A percentile compares a stretch with the other conserved stretches of the same genome.
Conservation (phyloP, 805 yeast species). For the Spathaspora gorwiae region DNA sequence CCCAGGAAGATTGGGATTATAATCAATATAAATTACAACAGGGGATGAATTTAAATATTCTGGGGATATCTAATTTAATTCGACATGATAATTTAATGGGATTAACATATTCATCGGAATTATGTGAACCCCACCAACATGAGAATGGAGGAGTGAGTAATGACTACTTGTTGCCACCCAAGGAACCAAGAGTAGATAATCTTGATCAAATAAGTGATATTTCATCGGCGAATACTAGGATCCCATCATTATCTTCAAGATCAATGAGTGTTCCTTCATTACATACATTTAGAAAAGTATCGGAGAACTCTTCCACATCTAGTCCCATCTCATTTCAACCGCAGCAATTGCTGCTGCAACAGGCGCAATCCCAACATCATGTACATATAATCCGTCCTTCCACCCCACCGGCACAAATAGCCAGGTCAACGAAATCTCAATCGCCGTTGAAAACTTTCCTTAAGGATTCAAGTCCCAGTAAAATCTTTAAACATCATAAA, state of each 20-base stretch:
- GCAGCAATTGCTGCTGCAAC: background rate
- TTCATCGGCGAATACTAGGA: background rate
- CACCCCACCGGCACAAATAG: background rate
- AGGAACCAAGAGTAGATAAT: conserved; percentile 14
- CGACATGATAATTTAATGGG: background rate
- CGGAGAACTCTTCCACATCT: background rate
- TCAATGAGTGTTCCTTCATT: conserved; percentile 39
- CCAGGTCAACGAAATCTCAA: conserved; percentile 9
- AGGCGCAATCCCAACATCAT: background rate
- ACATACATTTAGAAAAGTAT: conserved; percentile 27
- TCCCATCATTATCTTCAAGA: conserved; percentile 14
- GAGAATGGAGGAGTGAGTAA: background rate
- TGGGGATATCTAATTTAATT: background rate
- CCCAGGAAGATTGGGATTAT: no score
- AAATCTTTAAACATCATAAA: conserved; percentile 13
- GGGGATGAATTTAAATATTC: background rate
- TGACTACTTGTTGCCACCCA: conserved; percentile 7
- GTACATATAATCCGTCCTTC: background rate
- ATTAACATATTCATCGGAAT: no score
- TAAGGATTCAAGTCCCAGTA: conserved; percentile 23
- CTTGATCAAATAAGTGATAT: conserved; percentile 27
- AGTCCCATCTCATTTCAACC: no score
- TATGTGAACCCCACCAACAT: background rate
- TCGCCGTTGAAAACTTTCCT: conserved; percentile 33
- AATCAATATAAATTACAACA: background rate